These are phyloP conservation scores for Saturnispora saitoi DNA, from an alignment of 805 yeast genomes.

Conservation along the genomic window DNA sequence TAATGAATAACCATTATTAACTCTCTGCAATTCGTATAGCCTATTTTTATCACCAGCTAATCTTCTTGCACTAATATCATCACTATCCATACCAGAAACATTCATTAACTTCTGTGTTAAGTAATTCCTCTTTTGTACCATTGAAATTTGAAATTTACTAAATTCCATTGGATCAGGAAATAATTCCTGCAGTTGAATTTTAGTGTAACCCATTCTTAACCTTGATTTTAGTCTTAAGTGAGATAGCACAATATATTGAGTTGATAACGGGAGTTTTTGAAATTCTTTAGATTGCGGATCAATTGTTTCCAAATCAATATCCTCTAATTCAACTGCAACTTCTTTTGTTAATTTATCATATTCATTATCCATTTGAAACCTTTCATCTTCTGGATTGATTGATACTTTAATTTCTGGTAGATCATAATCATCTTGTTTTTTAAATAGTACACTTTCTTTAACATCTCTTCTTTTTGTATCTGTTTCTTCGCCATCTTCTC, in stretches of 20 bases:
- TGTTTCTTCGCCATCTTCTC: conserved; percentile 11
- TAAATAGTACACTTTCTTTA: conserved; percentile 29
- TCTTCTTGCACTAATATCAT: conserved; percentile 37
- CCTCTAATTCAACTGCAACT: conserved; percentile 54
- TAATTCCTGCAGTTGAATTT: conserved; percentile 73
- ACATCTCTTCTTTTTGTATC: conserved; percentile 8
- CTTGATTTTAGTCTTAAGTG: conserved; percentile 78
- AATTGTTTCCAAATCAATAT: conserved; percentile 58
- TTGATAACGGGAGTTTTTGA: conserved; percentile 63
- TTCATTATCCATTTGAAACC: conserved; percentile 70
- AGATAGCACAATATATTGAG: conserved; percentile 82
- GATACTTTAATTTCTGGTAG: conserved; percentile 58
- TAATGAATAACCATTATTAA: conserved; percentile 78
- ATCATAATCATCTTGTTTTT: conserved; percentile 74
- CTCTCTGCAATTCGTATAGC: conserved; percentile 65
- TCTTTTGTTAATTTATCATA: conserved; percentile 51
- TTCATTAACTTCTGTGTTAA: conserved; percentile 83
- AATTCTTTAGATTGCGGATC: conserved; percentile 83
- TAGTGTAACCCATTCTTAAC: conserved; percentile 88
- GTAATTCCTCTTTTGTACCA: conserved; percentile 86
- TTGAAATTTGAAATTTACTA: conserved; percentile 84
- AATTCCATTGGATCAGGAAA: conserved; percentile 87
- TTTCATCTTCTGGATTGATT: conserved; percentile 49
- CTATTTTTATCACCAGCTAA: conserved; percentile 78
- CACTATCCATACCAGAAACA: conserved; percentile 62